Percentiles rank a stretch among this genome's conserved stretches.
Conservation (phyloP, 352 stramenopile species). For the Pythium sukuiense region DNA sequence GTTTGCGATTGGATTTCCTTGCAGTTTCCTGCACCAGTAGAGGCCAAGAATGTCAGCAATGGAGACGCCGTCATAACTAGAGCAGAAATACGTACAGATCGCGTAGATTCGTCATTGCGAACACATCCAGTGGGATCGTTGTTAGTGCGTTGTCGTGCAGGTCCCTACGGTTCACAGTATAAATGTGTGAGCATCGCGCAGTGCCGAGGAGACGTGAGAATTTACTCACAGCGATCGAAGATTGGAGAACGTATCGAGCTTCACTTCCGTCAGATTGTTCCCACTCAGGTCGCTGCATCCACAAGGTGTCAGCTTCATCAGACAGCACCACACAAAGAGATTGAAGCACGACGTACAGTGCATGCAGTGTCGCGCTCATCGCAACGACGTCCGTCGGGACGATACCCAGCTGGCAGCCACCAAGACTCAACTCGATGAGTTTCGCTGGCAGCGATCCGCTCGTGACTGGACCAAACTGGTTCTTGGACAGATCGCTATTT, state of each 20-base stretch:
- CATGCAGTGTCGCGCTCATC: constrained; percentile 21
- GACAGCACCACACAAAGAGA: background rate
- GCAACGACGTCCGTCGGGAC: constrained; percentile 16
- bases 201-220: background rate
- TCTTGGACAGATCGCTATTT: constrained; percentile 25
- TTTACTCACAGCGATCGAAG: constrained; percentile 22
- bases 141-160: constrained; percentile 21
- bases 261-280: constrained; percentile 14
- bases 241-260: constrained; percentile 8
- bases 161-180: constrained; percentile 1
- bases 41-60: too few species aligned
- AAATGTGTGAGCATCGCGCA: background rate
- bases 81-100: constrained; percentile 18
- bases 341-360: constrained; percentile 18
- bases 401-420: constrained; percentile 9
- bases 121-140: constrained; percentile 16
- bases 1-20: constrained; percentile 24
- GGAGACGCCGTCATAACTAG: too few species aligned
- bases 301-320: background rate
- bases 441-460: constrained; percentile 11
- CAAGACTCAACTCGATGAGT: constrained; percentile 20
- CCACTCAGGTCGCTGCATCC: constrained; percentile 20
- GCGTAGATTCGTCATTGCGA: constrained; percentile 18
- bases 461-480: constrained; percentile 17
- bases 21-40: constrained; percentile 17